Conservation (phyloP, 495 filamentous ascomycete genomes). For the Hypoxylon cercidicola region DNA sequence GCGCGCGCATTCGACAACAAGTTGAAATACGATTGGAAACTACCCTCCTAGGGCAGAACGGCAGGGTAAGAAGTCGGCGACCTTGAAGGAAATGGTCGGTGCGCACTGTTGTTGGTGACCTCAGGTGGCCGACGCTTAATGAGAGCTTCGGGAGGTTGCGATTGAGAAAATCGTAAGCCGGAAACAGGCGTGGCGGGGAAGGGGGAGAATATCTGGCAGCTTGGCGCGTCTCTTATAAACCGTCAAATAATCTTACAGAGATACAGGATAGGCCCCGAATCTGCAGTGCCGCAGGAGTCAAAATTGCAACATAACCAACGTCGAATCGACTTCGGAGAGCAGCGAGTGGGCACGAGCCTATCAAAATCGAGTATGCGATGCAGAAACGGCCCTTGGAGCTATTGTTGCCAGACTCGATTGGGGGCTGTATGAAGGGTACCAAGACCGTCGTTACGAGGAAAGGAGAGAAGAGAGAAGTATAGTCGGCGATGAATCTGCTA, state of each 20-base stretch:
- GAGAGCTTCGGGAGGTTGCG: constrained; percentile 31
- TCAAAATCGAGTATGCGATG: constrained; percentile 7
- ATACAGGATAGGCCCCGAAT: not conserved
- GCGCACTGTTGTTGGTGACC: constrained; percentile 5
- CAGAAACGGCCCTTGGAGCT: constrained; percentile 10
- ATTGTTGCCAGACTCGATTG: constrained; percentile 6
- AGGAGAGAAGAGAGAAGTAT: constrained; percentile 2
- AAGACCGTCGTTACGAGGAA: constrained; percentile 1
- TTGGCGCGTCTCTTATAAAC: constrained; percentile 39
- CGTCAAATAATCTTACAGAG: constrained; percentile 15
- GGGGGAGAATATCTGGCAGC: constrained; percentile 33
- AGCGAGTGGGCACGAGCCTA: constrained; percentile 3
- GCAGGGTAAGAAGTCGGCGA: not conserved
- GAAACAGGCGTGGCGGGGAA: constrained; percentile 40
- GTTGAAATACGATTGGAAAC: constrained; percentile 7
- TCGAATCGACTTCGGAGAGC: constrained; percentile 1
- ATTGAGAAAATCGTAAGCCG: constrained; percentile 42
- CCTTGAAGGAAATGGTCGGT: constrained; percentile 5
- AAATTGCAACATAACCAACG: constrained; percentile 11
- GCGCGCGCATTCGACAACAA: constrained; percentile 22
- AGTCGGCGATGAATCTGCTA: constrained; percentile 7
- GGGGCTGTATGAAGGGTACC: not conserved
- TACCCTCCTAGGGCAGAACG: constrained; percentile 5
- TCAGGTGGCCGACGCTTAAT: constrained; percentile 22
- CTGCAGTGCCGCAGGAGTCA: constrained; percentile 9